These are phyloP conservation scores for Leucosporidium creatinivorum DNA, from an alignment of 768 basidiomycete genomes.

Conservation along the genomic window DNA sequence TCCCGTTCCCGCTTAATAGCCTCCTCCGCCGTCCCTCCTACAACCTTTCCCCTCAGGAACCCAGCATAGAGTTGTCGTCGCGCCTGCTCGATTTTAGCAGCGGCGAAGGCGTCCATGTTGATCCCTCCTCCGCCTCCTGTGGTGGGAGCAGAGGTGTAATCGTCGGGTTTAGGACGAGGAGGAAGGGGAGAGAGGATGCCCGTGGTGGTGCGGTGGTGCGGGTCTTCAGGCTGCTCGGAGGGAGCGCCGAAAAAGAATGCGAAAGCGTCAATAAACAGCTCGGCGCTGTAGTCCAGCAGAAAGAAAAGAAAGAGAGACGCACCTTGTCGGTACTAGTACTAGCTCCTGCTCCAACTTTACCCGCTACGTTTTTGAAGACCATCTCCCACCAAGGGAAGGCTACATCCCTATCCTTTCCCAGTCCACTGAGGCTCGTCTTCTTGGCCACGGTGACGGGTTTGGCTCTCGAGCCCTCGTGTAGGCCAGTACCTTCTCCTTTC, in stretches of 20 bases:
- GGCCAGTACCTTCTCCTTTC: constrained; percentile 27
- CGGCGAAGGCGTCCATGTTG: constrained; percentile 32
- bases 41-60: constrained; percentile 28
- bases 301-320: too few species aligned
- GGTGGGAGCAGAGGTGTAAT: not conserved
- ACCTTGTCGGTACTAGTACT: constrained; percentile 2
- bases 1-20: not conserved
- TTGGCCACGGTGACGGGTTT: constrained; percentile 35
- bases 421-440: constrained; percentile 34
- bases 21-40: not conserved
- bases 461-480: constrained; percentile 24
- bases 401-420: constrained; percentile 35
- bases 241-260: not conserved
- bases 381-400: constrained; percentile 37
- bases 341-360: constrained; percentile 20
- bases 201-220: constrained; percentile 26
- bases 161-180: constrained; percentile 3
- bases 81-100: constrained; percentile 32
- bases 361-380: constrained; percentile 30
- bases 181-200: constrained; percentile 35
- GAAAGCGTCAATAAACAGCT: not conserved
- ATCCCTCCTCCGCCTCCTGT: constrained; percentile 21
- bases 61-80: constrained; percentile 32
- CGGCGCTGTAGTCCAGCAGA: too few species aligned
- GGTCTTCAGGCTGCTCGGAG: not conserved